Conservation (phyloP, 2,329 filamentous ascomycete species). For the Colletotrichum simmondsii region DNA sequence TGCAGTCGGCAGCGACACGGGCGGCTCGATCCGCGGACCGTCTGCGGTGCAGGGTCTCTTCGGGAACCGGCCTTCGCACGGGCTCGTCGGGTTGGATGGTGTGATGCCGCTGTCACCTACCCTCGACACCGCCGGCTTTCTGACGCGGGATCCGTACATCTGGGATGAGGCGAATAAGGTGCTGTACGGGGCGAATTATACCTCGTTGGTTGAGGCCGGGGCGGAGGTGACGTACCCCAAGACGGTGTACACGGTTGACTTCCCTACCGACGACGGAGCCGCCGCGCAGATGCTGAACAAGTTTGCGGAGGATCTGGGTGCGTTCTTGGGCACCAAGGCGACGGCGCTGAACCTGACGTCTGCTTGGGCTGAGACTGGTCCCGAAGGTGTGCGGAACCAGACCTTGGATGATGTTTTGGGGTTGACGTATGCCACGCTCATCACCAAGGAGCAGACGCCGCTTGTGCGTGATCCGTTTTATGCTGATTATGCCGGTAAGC, state of each 20-base stretch:
- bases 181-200: constrained; percentile 48
- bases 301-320: constrained; percentile 42
- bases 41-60: constrained; percentile 54
- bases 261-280: constrained; percentile 36
- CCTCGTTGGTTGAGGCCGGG: constrained; percentile 34
- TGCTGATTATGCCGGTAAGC: constrained; percentile 48
- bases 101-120: constrained; percentile 53
- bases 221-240: constrained; percentile 31
- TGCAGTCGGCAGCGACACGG: constrained; percentile 56
- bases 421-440: constrained; percentile 48
- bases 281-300: constrained; percentile 38
- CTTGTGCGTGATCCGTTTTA: constrained; percentile 52
- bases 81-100: constrained; percentile 50
- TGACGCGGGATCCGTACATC: constrained; percentile 48
- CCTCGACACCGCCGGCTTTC: constrained; percentile 57
- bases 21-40: constrained; percentile 58
- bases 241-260: constrained; percentile 43
- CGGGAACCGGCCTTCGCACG: constrained; percentile 56
- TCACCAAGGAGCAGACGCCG: constrained; percentile 49
- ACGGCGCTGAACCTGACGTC: constrained; percentile 37
- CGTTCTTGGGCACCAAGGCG: constrained; percentile 39
- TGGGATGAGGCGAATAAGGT: constrained; percentile 47
- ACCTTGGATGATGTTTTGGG: constrained; percentile 41
- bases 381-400: constrained; percentile 32
- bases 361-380: constrained; percentile 41